phyloP scores from a whole-genome alignment of 371 early-diverging fungal species.

The Apophysomyces variabilis region DNA sequence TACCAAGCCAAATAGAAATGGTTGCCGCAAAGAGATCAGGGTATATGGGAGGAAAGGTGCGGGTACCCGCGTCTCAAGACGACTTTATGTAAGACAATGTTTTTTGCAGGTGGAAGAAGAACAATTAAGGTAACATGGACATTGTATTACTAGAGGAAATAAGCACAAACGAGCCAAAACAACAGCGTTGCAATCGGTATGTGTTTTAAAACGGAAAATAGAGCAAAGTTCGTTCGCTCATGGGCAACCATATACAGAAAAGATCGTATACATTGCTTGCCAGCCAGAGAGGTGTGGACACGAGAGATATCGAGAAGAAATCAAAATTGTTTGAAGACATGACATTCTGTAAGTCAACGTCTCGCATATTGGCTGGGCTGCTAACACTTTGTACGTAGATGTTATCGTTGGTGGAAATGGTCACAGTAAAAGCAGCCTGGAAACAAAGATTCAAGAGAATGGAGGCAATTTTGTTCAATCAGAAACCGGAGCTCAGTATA shows the following conservation, averaged over 20 bases:
- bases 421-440: conserved; percentile 58
- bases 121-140: background rate
- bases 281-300: conserved; percentile 55
- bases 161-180: conserved; percentile 15
- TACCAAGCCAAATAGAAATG: conserved; percentile 20
- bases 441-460: conserved; percentile 58
- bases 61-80: conserved; percentile 13
- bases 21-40: conserved; percentile 28
- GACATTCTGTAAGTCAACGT: conserved; percentile 58
- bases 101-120: background rate
- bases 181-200: background rate
- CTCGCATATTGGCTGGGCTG: background rate
- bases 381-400: conserved; percentile 26
- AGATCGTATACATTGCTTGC: conserved; percentile 22
- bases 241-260: conserved; percentile 11
- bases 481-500: conserved; percentile 43
- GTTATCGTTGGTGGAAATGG: conserved; percentile 46
- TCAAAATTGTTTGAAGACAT: conserved; percentile 60
- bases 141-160: background rate
- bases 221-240: background rate
- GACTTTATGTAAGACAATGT: conserved; percentile 17
- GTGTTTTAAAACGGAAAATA: conserved; percentile 16
- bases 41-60: conserved; percentile 33
- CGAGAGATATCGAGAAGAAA: conserved; percentile 37
- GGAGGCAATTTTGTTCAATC: conserved; percentile 70